Conservation (phyloP, 2,329 filamentous ascomycete genomes). For the Camillea tinctor region DNA sequence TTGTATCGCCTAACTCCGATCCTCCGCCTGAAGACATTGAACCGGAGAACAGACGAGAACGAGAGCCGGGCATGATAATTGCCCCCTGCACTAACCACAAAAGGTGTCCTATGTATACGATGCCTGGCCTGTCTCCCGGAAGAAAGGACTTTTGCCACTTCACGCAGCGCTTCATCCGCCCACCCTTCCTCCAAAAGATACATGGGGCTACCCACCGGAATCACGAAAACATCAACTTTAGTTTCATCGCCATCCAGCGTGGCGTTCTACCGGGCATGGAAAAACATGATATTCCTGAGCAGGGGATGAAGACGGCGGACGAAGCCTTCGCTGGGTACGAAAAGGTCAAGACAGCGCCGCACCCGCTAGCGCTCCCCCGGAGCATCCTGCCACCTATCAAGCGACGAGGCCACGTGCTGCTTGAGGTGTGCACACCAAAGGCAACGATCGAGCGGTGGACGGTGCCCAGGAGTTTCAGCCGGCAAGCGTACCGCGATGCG, state of each 20-base stretch:
- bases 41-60: constrained; percentile 40
- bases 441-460: constrained; percentile 92
- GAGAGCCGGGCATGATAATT: constrained; percentile 63
- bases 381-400: constrained; percentile 80
- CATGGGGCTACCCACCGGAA: constrained; percentile 69
- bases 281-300: constrained; percentile 11
- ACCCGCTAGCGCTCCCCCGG: constrained; percentile 73
- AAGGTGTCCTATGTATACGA: constrained; percentile 83
- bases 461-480: constrained; percentile 77
- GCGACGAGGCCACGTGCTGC: constrained; percentile 78
- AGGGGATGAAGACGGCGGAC: constrained; percentile 58
- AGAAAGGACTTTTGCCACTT: constrained; percentile 93
- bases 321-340: constrained; percentile 74
- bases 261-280: constrained; percentile 53
- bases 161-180: constrained; percentile 81
- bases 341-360: constrained; percentile 40
- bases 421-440: constrained; percentile 86
- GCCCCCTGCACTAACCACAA: constrained; percentile 86
- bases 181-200: constrained; percentile 76
- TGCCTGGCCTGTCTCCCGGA: constrained; percentile 66
- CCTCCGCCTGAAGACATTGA: constrained; percentile 41
- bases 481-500: constrained; percentile 85
- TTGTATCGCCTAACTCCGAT: constrained; percentile 33
- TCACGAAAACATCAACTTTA: constrained; percentile 88
- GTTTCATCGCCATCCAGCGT: constrained; percentile 81